A percentile compares a stretch with the other conserved stretches of the same genome.
phyloP scores from a whole-genome alignment of 257 asterid genomes.

The Avicennia marina region DNA sequence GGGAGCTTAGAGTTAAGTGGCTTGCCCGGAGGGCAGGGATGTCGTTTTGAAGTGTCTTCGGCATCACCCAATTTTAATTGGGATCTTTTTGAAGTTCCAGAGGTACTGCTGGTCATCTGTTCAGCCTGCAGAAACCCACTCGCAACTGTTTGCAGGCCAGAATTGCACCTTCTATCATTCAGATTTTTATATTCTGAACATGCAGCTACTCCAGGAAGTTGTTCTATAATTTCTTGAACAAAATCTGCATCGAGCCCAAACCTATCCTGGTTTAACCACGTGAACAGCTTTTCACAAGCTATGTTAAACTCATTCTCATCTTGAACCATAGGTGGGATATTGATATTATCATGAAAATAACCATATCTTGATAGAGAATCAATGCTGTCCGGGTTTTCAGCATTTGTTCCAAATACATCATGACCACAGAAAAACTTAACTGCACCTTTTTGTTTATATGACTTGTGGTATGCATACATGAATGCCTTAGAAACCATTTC shows the following conservation, averaged over 20 bases:
- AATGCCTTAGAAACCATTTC: conserved; percentile 54
- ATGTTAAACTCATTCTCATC: conserved; percentile 43
- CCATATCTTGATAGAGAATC: conserved; percentile 64
- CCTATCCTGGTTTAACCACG: conserved; percentile 76
- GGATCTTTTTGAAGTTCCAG: conserved; percentile 35
- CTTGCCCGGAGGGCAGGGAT: conserved; percentile 68
- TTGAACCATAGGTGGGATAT: conserved; percentile 40
- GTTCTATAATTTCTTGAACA: conserved; percentile 84
- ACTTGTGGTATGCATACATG: conserved; percentile 38
- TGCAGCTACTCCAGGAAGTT: conserved; percentile 62
- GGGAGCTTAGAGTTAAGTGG: conserved; percentile 69
- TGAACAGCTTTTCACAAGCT: conserved; percentile 49
- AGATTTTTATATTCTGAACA: conserved; percentile 59
- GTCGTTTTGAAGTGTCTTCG: conserved; percentile 35
- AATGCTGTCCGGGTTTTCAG: conserved; percentile 23
- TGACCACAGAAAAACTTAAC: conserved; percentile 67
- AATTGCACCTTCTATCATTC: conserved; percentile 44
- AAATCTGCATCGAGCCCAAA: conserved; percentile 80
- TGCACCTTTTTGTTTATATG: conserved; percentile 58
- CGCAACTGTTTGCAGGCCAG: conserved; percentile 52
- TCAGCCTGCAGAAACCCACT: conserved; percentile 76
- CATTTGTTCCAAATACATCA: conserved; percentile 27
- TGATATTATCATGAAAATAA: conserved; percentile 33
- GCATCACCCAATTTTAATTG: conserved; percentile 29
- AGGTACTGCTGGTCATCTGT: conserved; percentile 39